Evolutionary conservation across 148 eudicot genomes (phyloP).

Genomic region (Rhododendron williamsianum): DNA sequence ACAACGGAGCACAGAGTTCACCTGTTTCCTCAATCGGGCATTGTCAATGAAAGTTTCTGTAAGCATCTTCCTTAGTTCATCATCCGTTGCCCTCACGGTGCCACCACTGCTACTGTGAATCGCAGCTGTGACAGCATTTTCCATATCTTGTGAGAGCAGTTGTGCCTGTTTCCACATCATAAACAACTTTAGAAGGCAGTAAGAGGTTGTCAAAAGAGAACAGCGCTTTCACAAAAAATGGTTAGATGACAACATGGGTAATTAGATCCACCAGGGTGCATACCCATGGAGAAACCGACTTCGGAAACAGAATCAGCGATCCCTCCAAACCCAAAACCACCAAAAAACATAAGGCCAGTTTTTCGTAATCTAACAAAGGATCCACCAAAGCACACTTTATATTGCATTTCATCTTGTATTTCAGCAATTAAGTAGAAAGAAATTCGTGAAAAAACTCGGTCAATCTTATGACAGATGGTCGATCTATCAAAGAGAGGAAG

Average conservation of each 20-base stretch:
- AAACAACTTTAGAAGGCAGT: background rate
- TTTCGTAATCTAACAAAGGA: background rate
- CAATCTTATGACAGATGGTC: background rate
- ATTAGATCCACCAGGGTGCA: background rate
- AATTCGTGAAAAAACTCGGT: background rate
- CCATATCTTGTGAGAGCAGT: conserved; percentile 60
- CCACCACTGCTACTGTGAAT: conserved; percentile 12
- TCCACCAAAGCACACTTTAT: background rate
- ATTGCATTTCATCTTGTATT: background rate
- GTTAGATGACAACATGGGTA: background rate
- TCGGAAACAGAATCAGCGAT: background rate
- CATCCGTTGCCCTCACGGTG: conserved; percentile 27
- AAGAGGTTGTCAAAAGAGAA: background rate
- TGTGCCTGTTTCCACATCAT: conserved; percentile 47
- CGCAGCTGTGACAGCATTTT: conserved; percentile 26
- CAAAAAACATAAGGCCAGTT: background rate
- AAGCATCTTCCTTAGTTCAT: conserved; percentile 63
- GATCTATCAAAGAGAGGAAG: background rate
- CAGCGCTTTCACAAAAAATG: background rate
- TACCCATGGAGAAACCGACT: background rate
- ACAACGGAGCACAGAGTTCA: conserved; percentile 57
- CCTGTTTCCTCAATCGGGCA: conserved; percentile 68
- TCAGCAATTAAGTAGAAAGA: background rate
- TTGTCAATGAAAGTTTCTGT: conserved; percentile 58
- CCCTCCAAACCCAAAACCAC: background rate